Evolutionary conservation across 2,329 filamentous ascomycete species (phyloP).

Genomic region (Aspergillus pseudoglaucus): DNA sequence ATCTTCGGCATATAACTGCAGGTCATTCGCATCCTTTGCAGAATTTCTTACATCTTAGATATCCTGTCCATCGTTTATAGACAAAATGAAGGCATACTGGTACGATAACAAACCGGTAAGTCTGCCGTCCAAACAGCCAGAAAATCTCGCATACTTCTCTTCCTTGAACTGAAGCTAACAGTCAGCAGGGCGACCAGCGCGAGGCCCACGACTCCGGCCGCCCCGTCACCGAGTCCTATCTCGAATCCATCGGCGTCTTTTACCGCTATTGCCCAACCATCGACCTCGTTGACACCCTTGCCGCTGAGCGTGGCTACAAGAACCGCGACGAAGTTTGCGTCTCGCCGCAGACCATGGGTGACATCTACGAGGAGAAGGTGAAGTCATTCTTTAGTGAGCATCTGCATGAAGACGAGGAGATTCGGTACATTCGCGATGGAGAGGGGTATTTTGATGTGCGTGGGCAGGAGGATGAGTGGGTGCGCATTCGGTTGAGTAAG

Average conservation of each 20-base stretch:
- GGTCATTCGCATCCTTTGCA: background rate
- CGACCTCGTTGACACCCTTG: slow-evolving; percentile 65
- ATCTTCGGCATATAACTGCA: slow-evolving; percentile 1
- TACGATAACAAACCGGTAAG: slow-evolving; percentile 60
- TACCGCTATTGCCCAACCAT: slow-evolving; percentile 65
- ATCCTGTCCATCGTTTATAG: background rate
- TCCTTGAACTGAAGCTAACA: slow-evolving; percentile 1
- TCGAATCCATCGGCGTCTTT: slow-evolving; percentile 70
- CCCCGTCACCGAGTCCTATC: slow-evolving; percentile 56
- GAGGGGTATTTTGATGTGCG: slow-evolving; percentile 91
- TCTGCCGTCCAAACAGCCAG: too few relatives aligned
- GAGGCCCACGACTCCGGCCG: slow-evolving; percentile 80
- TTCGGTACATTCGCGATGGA: slow-evolving; percentile 84
- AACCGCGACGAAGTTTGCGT: slow-evolving; percentile 93
- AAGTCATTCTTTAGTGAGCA: slow-evolving; percentile 93
- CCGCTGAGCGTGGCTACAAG: slow-evolving; percentile 71
- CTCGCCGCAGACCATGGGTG: slow-evolving; percentile 77
- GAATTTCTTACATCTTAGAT: background rate
- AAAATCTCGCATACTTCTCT: background rate
- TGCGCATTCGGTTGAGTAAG: slow-evolving; percentile 77
- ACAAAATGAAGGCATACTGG: slow-evolving; percentile 64
- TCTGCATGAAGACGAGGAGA: slow-evolving; percentile 97
- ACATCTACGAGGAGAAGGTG: slow-evolving; percentile 85
- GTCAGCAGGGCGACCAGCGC: slow-evolving; percentile 81
- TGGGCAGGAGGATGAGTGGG: slow-evolving; percentile 75